These are phyloP conservation scores for Peronospora destructor DNA, from an alignment of 352 stramenopile genomes.

Conservation along the genomic window DNA sequence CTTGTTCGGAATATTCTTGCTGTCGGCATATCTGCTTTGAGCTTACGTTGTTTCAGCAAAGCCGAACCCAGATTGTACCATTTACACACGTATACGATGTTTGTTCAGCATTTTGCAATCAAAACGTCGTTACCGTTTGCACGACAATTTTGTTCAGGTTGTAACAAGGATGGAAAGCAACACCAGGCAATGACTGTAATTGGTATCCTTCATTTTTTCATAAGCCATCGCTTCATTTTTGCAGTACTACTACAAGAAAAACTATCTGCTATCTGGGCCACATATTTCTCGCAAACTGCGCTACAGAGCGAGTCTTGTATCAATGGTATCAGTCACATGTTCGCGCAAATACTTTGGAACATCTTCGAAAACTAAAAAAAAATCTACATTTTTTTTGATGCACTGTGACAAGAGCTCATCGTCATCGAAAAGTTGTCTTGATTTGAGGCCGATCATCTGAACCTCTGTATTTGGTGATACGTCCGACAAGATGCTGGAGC, in stretches of 20 bases:
- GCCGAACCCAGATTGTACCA: too few relatives aligned
- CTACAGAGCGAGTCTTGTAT: too few relatives aligned
- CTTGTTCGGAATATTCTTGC: too few relatives aligned
- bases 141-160: constrained; percentile 10
- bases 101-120: too few relatives aligned
- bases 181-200: background rate
- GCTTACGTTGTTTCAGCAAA: too few relatives aligned
- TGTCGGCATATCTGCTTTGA: too few relatives aligned
- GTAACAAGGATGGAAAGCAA: constrained; percentile 12
- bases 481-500: constrained; percentile 14
- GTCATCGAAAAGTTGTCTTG: constrained; percentile 15
- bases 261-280: too few relatives aligned
- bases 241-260: too few relatives aligned
- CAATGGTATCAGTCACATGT: background rate
- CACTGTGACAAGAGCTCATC: constrained; percentile 16
- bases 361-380: constrained; percentile 26
- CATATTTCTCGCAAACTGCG: too few relatives aligned
- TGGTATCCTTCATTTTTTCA: constrained; percentile 2
- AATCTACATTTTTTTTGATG: constrained; percentile 20
- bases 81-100: too few relatives aligned
- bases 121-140: constrained; percentile 16
- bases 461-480: constrained; percentile 6
- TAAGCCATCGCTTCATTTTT: too few relatives aligned
- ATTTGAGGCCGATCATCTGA: constrained; percentile 19
- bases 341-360: constrained; percentile 20